phyloP scores from a whole-genome alignment of 345 rosid species.

The Salix dunnii region DNA sequence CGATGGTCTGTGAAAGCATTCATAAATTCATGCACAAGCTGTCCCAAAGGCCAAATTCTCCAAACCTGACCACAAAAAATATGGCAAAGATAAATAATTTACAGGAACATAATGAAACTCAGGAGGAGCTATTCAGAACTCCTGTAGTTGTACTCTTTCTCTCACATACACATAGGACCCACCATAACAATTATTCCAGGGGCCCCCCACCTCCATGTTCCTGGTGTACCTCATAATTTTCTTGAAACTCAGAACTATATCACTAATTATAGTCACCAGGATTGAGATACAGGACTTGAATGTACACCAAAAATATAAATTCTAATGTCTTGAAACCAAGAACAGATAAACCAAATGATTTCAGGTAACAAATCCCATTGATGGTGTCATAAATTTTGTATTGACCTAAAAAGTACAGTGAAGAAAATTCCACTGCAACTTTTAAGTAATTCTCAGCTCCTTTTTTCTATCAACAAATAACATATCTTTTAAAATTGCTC shows the following conservation, averaged over 20 bases:
- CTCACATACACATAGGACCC: too few relatives aligned
- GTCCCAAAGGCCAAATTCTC: constrained; percentile 85
- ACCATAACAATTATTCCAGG: too few relatives aligned
- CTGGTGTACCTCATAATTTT: too few relatives aligned
- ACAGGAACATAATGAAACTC: neutral
- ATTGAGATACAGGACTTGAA: neutral
- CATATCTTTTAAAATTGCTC: neutral
- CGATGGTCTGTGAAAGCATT: constrained; percentile 97
- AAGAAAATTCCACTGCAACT: neutral
- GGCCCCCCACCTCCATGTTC: too few relatives aligned
- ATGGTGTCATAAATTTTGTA: too few relatives aligned
- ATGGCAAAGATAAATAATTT: neutral
- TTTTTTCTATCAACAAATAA: neutral
- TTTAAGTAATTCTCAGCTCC: neutral
- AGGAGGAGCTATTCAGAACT: neutral
- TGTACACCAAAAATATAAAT: neutral
- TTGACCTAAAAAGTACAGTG: neutral
- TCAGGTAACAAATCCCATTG: too few relatives aligned
- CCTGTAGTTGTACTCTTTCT: neutral
- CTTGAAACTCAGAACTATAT: neutral
- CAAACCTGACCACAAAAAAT: constrained; percentile 52
- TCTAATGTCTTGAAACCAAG: neutral
- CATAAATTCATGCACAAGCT: constrained; percentile 75
- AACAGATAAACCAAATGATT: too few relatives aligned
- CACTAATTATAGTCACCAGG: neutral